A percentile compares a stretch with the other conserved stretches of the same genome.
Evolutionary conservation across 441 rosid genomes (phyloP).

Genomic region (Eruca vesicaria): DNA sequence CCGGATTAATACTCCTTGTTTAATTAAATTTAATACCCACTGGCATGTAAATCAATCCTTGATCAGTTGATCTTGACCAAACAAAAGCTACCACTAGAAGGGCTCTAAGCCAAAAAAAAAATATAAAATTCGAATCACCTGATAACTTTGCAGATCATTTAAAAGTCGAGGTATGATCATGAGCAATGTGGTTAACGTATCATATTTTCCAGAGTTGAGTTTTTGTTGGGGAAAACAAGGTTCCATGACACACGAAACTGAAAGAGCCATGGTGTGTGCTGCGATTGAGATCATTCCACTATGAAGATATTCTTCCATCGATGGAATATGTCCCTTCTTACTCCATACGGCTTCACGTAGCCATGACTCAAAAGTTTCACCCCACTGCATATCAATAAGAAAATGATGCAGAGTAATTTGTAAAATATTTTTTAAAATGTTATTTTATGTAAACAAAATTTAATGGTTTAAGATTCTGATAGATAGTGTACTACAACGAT

Average conservation of each 20-base stretch:
- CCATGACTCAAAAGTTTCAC: conserved; percentile 60
- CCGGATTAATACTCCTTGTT: background rate
- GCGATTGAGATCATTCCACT: conserved; percentile 55
- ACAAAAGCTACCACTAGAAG: background rate
- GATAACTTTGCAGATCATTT: conserved; percentile 56
- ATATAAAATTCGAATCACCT: conserved; percentile 31
- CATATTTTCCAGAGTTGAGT: conserved; percentile 32
- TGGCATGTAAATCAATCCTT: background rate
- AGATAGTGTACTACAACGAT: background rate
- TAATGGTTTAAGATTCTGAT: background rate
- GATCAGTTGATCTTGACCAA: background rate
- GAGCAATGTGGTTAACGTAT: conserved; percentile 41
- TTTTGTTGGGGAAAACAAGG: conserved; percentile 25
- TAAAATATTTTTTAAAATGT: too few species aligned
- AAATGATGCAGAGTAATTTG: background rate
- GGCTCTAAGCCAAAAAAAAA: background rate
- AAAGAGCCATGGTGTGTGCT: conserved; percentile 44
- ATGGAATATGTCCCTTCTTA: conserved; percentile 36
- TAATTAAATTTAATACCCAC: background rate
- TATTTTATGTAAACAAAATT: background rate
- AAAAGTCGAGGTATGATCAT: conserved; percentile 53
- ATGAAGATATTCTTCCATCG: conserved; percentile 44
- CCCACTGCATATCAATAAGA: conserved; percentile 43
- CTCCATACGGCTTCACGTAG: conserved; percentile 57
- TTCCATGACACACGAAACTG: conserved; percentile 42